Evolutionary conservation across 1,284 basidiomycete genomes (phyloP), one percentile per base, ranked within the genome.

Genomic region (Hortiboletus rubellus): DNA sequence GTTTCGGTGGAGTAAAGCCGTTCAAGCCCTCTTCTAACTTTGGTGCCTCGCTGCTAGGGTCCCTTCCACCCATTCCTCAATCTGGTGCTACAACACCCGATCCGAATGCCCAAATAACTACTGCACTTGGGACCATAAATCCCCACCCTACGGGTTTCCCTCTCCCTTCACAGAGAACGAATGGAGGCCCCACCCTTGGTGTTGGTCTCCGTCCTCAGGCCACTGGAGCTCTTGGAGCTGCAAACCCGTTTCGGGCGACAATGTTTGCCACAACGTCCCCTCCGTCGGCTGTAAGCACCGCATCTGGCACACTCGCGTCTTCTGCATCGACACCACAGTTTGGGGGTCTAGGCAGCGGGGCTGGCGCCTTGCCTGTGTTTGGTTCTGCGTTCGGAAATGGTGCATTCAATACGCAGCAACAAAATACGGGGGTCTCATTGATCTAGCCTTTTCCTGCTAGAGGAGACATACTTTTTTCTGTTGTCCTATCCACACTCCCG

Each of bases 21-120:
- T 98, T 98, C 83, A 94, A 96, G 72, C 95, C 95, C 3, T 85
- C 90, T 0, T 93, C 90, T 1, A 89, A 85, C 34, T 98, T 98
- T 70, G 95, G 95, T 36, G 86, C 90, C 40, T 84, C 86, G 15
- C 72, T 96, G 34, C 72, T 95, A 54, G 91, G 92, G 58, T 85
- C 85, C 1, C 74, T 96, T 30, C 92, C 92, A 4, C 79, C 91
- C 10, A 84, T 88, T 54, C 82, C 86, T 14, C 82, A 82, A 34
- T 84, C 87, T 10, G 72, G 74, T 3, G 74, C 82, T 0, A 75
- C 75, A 7, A 82, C 84, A 18, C 81, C 86, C 30, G 73, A 77
- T 7, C 61, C 72, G 2, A 73, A 71, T 45, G 59, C 59, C 15
- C 55, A 72, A 11, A 40, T 58, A 7, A 30, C 60, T 5, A 50